Conservation (phyloP, 805 yeast species). For the Barnettozyma wickerhamii region DNA sequence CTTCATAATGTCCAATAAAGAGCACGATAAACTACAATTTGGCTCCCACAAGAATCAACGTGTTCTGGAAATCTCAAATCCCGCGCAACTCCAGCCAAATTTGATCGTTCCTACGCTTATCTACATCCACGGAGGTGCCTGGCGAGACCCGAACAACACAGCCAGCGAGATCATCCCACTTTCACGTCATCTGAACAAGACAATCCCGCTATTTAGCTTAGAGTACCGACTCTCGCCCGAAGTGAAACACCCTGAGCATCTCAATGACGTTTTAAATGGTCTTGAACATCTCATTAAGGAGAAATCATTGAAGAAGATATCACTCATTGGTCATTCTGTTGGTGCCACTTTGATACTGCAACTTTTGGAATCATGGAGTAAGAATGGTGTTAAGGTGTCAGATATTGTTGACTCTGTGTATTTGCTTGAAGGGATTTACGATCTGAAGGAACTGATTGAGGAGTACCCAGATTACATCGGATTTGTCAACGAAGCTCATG, state of each 20-base stretch:
- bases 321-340: conserved; percentile 70
- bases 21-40: too few species aligned
- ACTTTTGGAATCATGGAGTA: conserved; percentile 4
- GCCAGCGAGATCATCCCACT: conserved; percentile 46
- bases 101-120: conserved; percentile 33
- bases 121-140: conserved; percentile 85
- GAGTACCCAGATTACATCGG: conserved; percentile 58
- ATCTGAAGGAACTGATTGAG: conserved; percentile 41
- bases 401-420: conserved; percentile 25
- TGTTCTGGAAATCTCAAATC: neutral
- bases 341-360: conserved; percentile 52
- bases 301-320: conserved; percentile 16
- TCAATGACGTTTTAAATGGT: conserved; percentile 49
- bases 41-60: conserved; percentile 7
- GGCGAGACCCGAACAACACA: conserved; percentile 71
- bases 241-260: conserved; percentile 56
- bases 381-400: neutral
- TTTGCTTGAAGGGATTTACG: conserved; percentile 69
- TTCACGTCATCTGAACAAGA: conserved; percentile 14
- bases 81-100: neutral
- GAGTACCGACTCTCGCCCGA: conserved; percentile 70
- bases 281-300: conserved; percentile 6
- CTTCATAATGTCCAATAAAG: too few species aligned
- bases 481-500: conserved; percentile 60
- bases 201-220: conserved; percentile 28